These are phyloP conservation scores for Asterophora lycoperdoides DNA, from an alignment of 768 basidiomycete species.

Conservation along the genomic window DNA sequence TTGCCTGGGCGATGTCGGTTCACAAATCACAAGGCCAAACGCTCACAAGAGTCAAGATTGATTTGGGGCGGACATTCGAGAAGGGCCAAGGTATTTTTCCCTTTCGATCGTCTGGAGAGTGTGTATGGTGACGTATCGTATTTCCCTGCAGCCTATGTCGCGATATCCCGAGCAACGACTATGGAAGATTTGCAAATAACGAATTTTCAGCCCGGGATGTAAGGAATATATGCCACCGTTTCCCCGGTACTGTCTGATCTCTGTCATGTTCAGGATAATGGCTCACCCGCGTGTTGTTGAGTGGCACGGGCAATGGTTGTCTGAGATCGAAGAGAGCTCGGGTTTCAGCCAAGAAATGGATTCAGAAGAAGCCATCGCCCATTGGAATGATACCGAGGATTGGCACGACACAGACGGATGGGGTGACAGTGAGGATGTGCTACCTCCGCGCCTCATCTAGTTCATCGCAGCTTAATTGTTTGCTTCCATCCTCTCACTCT, in stretches of 20 bases:
- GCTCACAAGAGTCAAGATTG: conserved; percentile 71
- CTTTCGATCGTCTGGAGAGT: neutral
- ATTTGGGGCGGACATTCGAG: conserved; percentile 70
- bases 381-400: neutral
- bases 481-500: no score
- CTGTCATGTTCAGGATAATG: conserved; percentile 38
- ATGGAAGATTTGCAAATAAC: conserved; percentile 59
- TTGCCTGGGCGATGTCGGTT: conserved; percentile 83
- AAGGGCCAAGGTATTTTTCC: conserved; percentile 59
- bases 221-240: conserved; percentile 15
- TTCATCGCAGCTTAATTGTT: no score
- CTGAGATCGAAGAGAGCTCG: conserved; percentile 10
- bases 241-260: neutral
- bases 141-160: conserved; percentile 51
- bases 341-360: conserved; percentile 17
- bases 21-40: conserved; percentile 93
- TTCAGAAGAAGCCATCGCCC: conserved; percentile 19
- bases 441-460: neutral
- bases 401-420: neutral
- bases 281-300: conserved; percentile 54
- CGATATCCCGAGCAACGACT: conserved; percentile 63
- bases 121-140: neutral
- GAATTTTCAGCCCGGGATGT: conserved; percentile 59
- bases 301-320: conserved; percentile 44
- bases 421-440: neutral